phyloP scores from a whole-genome alignment of 2,329 filamentous ascomycete genomes.

The Penicillium sp. region DNA sequence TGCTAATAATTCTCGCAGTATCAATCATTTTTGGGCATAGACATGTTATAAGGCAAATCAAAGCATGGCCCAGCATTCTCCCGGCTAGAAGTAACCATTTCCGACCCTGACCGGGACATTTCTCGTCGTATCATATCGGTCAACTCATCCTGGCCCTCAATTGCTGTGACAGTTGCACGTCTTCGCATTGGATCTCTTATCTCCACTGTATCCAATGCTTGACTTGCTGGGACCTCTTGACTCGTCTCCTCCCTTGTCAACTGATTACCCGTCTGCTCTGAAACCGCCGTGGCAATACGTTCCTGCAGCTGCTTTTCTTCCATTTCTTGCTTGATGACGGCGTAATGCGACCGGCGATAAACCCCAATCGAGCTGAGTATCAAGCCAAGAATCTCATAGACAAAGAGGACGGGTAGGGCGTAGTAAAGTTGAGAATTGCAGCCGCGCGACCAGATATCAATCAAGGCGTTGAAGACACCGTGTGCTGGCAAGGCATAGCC shows the following conservation, averaged over 20 bases:
- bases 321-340: constrained; percentile 13
- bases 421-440: constrained; percentile 41
- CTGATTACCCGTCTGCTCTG: constrained; percentile 2
- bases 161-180: constrained; percentile 1
- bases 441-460: constrained; percentile 45
- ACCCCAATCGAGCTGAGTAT: constrained; percentile 16
- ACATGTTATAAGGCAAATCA: constrained; percentile 9
- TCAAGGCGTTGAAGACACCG: constrained; percentile 39
- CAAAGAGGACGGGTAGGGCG: constrained; percentile 44
- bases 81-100: constrained; percentile 1
- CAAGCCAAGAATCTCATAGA: constrained; percentile 33
- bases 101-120: constrained; percentile 8
- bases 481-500: constrained; percentile 42
- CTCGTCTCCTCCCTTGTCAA: background rate
- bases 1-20: background rate
- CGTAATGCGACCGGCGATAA: constrained; percentile 20
- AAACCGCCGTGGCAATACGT: constrained; percentile 8
- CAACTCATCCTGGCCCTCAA: constrained; percentile 3
- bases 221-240: background rate
- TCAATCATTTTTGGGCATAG: background rate
- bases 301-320: constrained; percentile 14
- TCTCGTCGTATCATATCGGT: constrained; percentile 10
- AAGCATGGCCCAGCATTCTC: constrained; percentile 14
- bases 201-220: constrained; percentile 2
- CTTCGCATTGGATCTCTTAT: background rate